phyloP scores from a whole-genome alignment of 1,139 yeast species.

The Yamadazyma atlantica region DNA sequence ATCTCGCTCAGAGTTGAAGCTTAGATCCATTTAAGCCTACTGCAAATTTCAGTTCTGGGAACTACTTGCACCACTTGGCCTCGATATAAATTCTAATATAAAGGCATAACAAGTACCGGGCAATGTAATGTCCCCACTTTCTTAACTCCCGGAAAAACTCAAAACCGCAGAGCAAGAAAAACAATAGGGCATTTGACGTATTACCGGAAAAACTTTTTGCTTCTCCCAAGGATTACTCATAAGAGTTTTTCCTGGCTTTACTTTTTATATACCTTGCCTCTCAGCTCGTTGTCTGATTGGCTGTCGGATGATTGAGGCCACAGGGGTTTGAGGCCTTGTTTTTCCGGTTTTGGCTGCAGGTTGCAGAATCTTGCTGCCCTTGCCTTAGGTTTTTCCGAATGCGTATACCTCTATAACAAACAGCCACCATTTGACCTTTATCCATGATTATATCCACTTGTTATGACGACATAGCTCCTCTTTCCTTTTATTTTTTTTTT shows the following conservation, averaged over 20 bases:
- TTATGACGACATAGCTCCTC: background rate
- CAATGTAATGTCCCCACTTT: background rate
- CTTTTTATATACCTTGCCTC: background rate
- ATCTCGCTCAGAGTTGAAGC: too few species aligned
- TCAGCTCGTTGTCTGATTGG: background rate
- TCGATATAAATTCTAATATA: background rate
- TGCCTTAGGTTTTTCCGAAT: constrained; percentile 2
- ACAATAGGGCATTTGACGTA: background rate
- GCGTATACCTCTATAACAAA: background rate
- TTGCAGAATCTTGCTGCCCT: background rate
- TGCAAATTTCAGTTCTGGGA: too few species aligned
- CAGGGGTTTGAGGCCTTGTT: background rate
- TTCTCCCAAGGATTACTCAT: background rate
- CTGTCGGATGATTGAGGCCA: background rate
- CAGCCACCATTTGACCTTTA: background rate
- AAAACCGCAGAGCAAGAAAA: background rate
- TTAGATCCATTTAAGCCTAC: too few species aligned
- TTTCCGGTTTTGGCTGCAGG: background rate
- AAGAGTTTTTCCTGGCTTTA: background rate
- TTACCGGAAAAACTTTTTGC: constrained; percentile 1
- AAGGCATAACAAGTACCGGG: background rate
- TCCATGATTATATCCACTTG: background rate
- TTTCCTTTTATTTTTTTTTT: background rate
- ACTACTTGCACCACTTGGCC: too few species aligned
- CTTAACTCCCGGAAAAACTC: constrained; percentile 1